phyloP scores from a whole-genome alignment of 176 grass and related monocot genomes.

The Pharus latifolius region DNA sequence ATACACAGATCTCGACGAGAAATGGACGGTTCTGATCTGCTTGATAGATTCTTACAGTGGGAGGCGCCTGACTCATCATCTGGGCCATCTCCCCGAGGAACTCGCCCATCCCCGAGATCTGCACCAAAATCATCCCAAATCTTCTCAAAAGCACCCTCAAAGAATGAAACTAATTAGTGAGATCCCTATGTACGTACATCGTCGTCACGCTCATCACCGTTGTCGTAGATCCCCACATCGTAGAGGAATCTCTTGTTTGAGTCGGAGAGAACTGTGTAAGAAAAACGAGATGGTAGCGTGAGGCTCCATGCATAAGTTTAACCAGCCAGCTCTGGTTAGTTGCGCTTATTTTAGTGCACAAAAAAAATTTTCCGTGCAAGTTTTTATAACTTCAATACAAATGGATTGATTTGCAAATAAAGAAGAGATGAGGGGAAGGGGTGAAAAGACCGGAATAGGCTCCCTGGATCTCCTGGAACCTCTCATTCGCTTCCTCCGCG shows the following conservation, averaged over 20 bases:
- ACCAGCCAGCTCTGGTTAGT: neutral
- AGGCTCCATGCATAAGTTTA: neutral
- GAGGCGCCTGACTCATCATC: constrained; percentile 69
- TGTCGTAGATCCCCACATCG: constrained; percentile 73
- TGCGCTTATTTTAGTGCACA: neutral
- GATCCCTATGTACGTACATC: neutral
- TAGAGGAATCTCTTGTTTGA: constrained; percentile 89
- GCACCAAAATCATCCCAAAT: neutral
- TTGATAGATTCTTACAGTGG: constrained; percentile 20
- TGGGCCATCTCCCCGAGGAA: constrained; percentile 72
- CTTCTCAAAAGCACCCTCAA: neutral
- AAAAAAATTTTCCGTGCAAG: too few relatives aligned
- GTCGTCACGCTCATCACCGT: constrained; percentile 34
- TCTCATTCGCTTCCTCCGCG: constrained; percentile 63
- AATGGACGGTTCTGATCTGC: neutral
- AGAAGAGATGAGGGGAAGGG: neutral
- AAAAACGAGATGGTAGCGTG: neutral
- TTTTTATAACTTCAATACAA: too few relatives aligned
- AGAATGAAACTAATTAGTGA: neutral
- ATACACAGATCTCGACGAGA: neutral
- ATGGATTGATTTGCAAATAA: neutral
- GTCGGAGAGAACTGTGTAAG: constrained; percentile 62
- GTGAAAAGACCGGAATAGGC: constrained; percentile 43
- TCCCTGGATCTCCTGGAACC: constrained; percentile 81
- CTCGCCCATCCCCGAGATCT: constrained; percentile 49